These are phyloP conservation scores for Neurospora pannonica DNA, from an alignment of 495 filamentous ascomycete species.

Conservation along the genomic window DNA sequence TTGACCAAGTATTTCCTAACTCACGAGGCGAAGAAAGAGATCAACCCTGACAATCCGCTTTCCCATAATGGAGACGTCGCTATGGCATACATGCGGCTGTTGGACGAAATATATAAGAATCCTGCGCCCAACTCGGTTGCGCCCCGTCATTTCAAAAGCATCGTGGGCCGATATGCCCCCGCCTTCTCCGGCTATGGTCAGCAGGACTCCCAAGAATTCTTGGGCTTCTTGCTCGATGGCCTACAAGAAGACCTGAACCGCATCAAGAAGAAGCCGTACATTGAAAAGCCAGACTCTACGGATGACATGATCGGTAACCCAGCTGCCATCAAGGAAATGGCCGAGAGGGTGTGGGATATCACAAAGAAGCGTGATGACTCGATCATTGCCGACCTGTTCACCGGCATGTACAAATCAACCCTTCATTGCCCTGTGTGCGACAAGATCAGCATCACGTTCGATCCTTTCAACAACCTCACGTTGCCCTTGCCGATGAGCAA, in stretches of 20 bases:
- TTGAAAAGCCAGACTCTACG: constrained; percentile 94
- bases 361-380: constrained; percentile 92
- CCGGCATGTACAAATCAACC: constrained; percentile 96
- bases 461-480: constrained; percentile 92
- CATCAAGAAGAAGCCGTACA: constrained; percentile 91
- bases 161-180: constrained; percentile 68
- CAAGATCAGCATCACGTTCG: constrained; percentile 97
- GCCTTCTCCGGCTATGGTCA: constrained; percentile 91
- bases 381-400: constrained; percentile 87
- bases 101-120: constrained; percentile 63
- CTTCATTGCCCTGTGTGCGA: constrained; percentile 81
- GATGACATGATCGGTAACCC: constrained; percentile 89
- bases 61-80: constrained; percentile 78
- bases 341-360: constrained; percentile 78
- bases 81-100: constrained; percentile 61
- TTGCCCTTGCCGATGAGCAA: constrained; percentile 80
- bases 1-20: constrained; percentile 82
- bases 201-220: constrained; percentile 94
- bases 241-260: constrained; percentile 92
- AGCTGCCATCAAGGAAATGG: constrained; percentile 68
- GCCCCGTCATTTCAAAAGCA: constrained; percentile 69
- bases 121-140: constrained; percentile 51
- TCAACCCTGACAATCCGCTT: constrained; percentile 77
- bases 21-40: constrained; percentile 60
- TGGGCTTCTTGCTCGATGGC: constrained; percentile 93